Base-by-base conservation (phyloP, 2,329 filamentous ascomycete species). In the Talaromyces albobiverticillius region DNA sequence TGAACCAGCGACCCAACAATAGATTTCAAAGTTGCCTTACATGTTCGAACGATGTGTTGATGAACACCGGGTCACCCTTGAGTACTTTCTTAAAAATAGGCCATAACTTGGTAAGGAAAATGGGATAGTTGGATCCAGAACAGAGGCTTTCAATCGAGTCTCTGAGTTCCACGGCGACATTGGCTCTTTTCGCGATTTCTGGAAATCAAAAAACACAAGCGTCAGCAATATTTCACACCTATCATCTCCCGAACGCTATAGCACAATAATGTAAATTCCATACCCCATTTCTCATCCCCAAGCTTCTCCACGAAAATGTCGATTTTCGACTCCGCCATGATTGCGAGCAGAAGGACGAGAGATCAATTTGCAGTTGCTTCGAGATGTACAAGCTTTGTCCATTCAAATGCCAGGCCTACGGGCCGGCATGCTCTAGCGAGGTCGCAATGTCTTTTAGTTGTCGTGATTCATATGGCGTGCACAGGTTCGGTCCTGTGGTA, bases 11-110 rank as follows among this genome's bases (percentile, higher is more conserved):
- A 25, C 20, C 11, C 13, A 50, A 26, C 40, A 20, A 50, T 32
- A 22, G 23, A n/a, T 10, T 22, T 40, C 18, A 16, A 20, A 36
- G 16, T 20, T 51, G 51, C 64, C 81, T 68, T 72, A 91, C 88
- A 81, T 97, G 94, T 68, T 99, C 94, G 50, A 85, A 81, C 2
- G 90, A 95, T 65, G 87, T 90, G 70, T 89, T 96, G 63, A 93
- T 87, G 69, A 99, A 97, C 60, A 95, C 89, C 36, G 91, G 92
- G 65, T 88, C 86, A 52, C 90, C 90, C 67, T 87, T 86, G 49
- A 99, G 78, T 51, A 96, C 89, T 69, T 82, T 85, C 68, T 94
- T 83, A 74, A 97, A 94, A 31, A 95, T 84, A 36, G 94, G 94
- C 76, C 97, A 88, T 65, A 96, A 80, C 73, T 89, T 89, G 67